phyloP scores from a whole-genome alignment of 495 filamentous ascomycete species.

The Neurospora hispaniola region DNA sequence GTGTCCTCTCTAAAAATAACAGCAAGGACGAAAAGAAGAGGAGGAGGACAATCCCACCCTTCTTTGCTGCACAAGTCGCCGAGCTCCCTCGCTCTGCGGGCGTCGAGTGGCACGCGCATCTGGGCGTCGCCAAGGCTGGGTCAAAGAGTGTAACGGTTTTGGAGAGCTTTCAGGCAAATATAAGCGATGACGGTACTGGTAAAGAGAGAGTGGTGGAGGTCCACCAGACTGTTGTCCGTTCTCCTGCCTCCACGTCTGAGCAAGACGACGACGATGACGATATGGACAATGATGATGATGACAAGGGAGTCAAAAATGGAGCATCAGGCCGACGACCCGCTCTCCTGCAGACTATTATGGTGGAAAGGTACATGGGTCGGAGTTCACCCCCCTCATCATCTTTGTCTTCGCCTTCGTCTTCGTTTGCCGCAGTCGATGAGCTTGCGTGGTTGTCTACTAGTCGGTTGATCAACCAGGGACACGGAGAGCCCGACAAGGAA shows the following conservation, averaged over 20 bases:
- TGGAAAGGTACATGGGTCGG: neutral
- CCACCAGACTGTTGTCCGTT: slow-evolving; percentile 6
- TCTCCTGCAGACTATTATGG: slow-evolving; percentile 17
- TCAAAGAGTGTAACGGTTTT: neutral
- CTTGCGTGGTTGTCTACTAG: neutral
- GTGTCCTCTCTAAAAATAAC: slow-evolving; percentile 17
- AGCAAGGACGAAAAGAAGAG: slow-evolving; percentile 4
- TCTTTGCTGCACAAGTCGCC: slow-evolving; percentile 56
- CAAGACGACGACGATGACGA: neutral
- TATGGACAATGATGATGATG: neutral
- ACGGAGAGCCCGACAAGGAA: neutral
- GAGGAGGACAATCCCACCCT: slow-evolving; percentile 37
- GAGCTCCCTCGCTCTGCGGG: slow-evolving; percentile 19
- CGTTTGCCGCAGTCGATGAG: neutral
- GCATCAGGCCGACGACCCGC: neutral
- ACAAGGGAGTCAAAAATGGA: neutral
- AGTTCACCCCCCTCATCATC: neutral
- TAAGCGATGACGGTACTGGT: neutral
- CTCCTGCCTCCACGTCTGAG: neutral
- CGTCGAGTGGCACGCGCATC: slow-evolving; percentile 26
- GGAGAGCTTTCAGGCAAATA: neutral
- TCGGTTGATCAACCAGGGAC: neutral
- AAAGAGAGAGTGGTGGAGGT: neutral
- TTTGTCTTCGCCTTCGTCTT: neutral
- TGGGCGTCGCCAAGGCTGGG: slow-evolving; percentile 12